A percentile compares a stretch with the other conserved stretches of the same genome.
Evolutionary conservation across 306 rosid species (phyloP).

Genomic region (Mimosa bimucronata): DNA sequence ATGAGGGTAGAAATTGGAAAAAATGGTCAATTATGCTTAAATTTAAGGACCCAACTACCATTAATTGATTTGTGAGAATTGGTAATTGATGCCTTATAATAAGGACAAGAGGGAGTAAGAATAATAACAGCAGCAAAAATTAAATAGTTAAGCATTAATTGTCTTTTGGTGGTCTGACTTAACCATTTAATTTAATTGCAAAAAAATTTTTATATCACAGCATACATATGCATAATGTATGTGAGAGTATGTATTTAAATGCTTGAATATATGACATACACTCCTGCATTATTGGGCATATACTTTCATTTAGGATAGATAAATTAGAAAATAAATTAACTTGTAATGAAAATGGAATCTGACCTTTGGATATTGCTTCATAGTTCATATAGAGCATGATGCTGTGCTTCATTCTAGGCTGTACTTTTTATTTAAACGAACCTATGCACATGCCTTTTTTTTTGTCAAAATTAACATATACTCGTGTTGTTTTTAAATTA

Average conservation of each 20-base stretch:
- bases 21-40: no score
- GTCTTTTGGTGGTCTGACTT: background rate
- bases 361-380: background rate
- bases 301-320: background rate
- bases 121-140: no score
- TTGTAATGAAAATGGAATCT: background rate
- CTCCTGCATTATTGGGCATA: background rate
- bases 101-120: no score
- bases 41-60: no score
- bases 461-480: no score
- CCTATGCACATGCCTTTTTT: background rate
- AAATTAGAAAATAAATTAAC: background rate
- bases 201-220: no score
- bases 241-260: no score
- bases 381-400: background rate
- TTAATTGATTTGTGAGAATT: no score
- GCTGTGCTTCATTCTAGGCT: background rate
- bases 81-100: no score
- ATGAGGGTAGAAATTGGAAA: no score
- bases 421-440: background rate
- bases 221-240: no score
- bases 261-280: background rate
- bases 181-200: background rate
- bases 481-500: background rate
- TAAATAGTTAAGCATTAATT: background rate